These are phyloP conservation scores for Leccinum obscurum DNA, from an alignment of 768 basidiomycete genomes.

Conservation along the genomic window DNA sequence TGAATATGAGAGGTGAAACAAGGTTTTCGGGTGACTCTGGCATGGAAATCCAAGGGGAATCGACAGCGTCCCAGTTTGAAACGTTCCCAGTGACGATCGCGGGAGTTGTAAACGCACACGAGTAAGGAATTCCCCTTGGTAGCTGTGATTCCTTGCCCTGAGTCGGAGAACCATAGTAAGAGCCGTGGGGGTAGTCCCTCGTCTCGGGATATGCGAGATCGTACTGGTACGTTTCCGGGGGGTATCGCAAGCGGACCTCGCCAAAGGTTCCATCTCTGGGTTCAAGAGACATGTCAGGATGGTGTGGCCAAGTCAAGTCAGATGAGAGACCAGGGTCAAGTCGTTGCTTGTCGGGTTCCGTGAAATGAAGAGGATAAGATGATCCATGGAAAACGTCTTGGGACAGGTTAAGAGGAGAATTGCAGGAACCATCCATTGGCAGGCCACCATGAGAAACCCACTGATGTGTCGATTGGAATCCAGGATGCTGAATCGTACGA, in stretches of 20 bases:
- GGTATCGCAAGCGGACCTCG: constrained; percentile 13
- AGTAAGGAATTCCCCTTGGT: constrained; percentile 10
- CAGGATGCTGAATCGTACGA: constrained; percentile 13
- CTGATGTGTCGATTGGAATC: constrained; percentile 18
- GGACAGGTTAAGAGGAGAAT: constrained; percentile 22
- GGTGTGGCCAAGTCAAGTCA: constrained; percentile 24
- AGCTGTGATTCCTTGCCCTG: constrained; percentile 15
- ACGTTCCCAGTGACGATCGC: constrained; percentile 2
- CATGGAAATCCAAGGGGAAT: neutral
- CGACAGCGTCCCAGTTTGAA: constrained; percentile 2
- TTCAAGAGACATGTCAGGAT: constrained; percentile 9
- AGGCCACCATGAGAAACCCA: constrained; percentile 15
- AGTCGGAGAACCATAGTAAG: constrained; percentile 3
- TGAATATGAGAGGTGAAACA: constrained; percentile 25
- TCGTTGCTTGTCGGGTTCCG: constrained; percentile 17
- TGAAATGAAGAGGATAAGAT: constrained; percentile 25
- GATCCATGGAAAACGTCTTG: constrained; percentile 34
- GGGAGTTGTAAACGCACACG: constrained; percentile 8
- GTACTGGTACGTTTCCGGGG: constrained; percentile 7
- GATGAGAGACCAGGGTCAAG: constrained; percentile 1
- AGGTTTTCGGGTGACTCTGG: constrained; percentile 12
- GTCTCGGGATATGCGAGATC: constrained; percentile 8
- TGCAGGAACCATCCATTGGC: constrained; percentile 4
- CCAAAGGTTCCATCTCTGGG: constrained; percentile 6
- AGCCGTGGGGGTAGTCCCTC: constrained; percentile 3